phyloP scores from a whole-genome alignment of 1,284 basidiomycete species.

The Ganoderma lucidum region DNA sequence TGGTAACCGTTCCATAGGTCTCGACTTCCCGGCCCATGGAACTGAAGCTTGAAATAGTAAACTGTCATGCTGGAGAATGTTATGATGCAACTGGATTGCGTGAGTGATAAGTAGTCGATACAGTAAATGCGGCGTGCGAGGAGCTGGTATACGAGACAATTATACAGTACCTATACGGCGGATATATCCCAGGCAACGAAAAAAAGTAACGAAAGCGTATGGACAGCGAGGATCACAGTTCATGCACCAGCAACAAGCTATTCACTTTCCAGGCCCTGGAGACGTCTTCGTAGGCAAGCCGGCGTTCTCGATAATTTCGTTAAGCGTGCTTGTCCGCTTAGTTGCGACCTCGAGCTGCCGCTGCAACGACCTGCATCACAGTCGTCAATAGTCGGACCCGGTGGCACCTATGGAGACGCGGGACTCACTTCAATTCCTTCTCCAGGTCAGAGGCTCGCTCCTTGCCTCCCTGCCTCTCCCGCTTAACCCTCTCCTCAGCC shows the following conservation, averaged over 20 bases:
- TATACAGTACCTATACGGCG: conserved; percentile 31
- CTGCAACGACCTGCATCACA: conserved; percentile 61
- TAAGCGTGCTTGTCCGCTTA: conserved; percentile 71
- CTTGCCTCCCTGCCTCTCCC: conserved; percentile 94
- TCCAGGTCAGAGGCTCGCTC: conserved; percentile 81
- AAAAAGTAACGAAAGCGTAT: conserved; percentile 18
- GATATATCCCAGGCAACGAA: conserved; percentile 13
- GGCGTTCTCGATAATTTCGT: conserved; percentile 64
- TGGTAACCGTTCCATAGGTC: background rate
- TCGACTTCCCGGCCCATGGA: conserved; percentile 17
- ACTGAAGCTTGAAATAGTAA: conserved; percentile 13
- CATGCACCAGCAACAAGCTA: background rate
- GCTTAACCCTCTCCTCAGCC: conserved; percentile 94
- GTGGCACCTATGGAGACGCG: background rate
- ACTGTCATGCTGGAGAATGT: conserved; percentile 22
- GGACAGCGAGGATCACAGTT: conserved; percentile 23
- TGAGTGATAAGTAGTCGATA: conserved; percentile 30
- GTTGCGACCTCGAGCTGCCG: conserved; percentile 75
- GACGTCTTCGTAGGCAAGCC: conserved; percentile 45
- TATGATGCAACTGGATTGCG: background rate
- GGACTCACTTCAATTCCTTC: conserved; percentile 69
- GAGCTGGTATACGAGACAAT: conserved; percentile 26
- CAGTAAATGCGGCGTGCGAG: conserved; percentile 27
- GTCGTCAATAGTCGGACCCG: conserved; percentile 18
- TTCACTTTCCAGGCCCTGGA: conserved; percentile 21